Conservation (phyloP, 2,329 filamentous ascomycete species). For the Cryphonectria parasitica region DNA sequence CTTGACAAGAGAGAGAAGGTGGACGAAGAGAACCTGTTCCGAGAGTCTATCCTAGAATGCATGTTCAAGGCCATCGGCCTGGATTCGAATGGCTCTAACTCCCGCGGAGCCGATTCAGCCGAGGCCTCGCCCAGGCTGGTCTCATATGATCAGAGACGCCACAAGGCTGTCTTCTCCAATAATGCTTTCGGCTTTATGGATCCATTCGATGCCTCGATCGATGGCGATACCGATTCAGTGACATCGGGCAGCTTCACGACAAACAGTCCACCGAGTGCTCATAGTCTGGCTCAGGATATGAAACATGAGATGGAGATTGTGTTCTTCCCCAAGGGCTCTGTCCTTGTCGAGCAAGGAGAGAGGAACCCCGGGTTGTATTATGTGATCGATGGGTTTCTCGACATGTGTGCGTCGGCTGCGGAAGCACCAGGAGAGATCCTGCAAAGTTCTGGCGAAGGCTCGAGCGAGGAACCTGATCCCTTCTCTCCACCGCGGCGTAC, state of each 20-base stretch:
- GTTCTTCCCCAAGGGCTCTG: constrained; percentile 91
- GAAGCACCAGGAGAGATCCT: constrained; percentile 53
- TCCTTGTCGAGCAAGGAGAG: constrained; percentile 95
- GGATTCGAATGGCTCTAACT: constrained; percentile 66
- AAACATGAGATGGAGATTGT: constrained; percentile 95
- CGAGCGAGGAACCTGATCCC: constrained; percentile 42
- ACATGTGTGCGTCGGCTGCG: constrained; percentile 81
- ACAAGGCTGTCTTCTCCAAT: constrained; percentile 77
- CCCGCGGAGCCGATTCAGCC: constrained; percentile 72
- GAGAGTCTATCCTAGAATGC: constrained; percentile 88
- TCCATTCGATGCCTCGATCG: constrained; percentile 73
- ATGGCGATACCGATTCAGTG: constrained; percentile 86
- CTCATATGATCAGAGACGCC: constrained; percentile 79
- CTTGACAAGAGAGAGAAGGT: constrained; percentile 77
- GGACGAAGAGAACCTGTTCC: constrained; percentile 87
- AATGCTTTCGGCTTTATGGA: constrained; percentile 93
- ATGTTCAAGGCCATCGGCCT: constrained; percentile 94
- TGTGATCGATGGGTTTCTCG: constrained; percentile 94
- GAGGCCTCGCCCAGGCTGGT: constrained; percentile 85
- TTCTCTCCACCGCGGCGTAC: constrained; percentile 25
- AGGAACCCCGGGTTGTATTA: constrained; percentile 97
- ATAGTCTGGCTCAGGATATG: constrained; percentile 75
- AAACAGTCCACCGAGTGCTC: constrained; percentile 64
- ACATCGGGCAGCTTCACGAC: constrained; percentile 70
- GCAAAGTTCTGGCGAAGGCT: constrained; percentile 38